Base-by-base conservation (phyloP, 352 stramenopile genomes). In the Globisporangium echinulatum region DNA sequence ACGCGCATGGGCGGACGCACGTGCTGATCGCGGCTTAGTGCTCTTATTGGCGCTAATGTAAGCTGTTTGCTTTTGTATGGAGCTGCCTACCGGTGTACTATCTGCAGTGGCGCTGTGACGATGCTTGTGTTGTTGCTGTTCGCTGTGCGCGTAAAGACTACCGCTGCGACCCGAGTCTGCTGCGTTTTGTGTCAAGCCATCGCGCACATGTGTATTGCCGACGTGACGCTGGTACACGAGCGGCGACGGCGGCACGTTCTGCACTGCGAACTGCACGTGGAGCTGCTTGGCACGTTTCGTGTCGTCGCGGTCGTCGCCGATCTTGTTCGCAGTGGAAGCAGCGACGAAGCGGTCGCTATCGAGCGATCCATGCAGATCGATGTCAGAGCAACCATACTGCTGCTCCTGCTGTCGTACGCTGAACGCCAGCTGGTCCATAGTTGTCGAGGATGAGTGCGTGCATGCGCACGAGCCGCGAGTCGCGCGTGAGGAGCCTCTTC, bases 181-280 rank as follows among this genome's bases (percentile, higher is more conserved):
- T 33, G 25, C 25, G 25, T 33, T 33, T 33, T 33, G 25, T 33
- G 25, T 33, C 25, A 33, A 33, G 25, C 25, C 25, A 33, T 33
- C 25, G 25, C 25, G 25, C 25, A 33, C 25, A 33, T 59, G 38
- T 10, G 49, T 15, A 5, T 46, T 33, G 25, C 25, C 25, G 25
- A 3, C 2, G 25, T 66, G 49, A 15, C 61, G 59, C 52, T 69
- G 71, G 52, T 74, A 78, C 52, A 77, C 25, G 17, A 81, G 49
- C 3, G 75, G 73, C 33, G 75, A 85, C 14, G 74, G 67, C 36
- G 67, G 53, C 8, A 67, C 63, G 38, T 77, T 68, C 17, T 85
- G 71, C 52, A 75, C 64, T 14, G 74, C 67, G 36, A 88, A 88
- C 4, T 68, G 72, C 43, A 88, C 76, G 17, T 70, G 74, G 11